Conservation (phyloP, 306 rosid species). For the Lathyrus tuberosus region DNA sequence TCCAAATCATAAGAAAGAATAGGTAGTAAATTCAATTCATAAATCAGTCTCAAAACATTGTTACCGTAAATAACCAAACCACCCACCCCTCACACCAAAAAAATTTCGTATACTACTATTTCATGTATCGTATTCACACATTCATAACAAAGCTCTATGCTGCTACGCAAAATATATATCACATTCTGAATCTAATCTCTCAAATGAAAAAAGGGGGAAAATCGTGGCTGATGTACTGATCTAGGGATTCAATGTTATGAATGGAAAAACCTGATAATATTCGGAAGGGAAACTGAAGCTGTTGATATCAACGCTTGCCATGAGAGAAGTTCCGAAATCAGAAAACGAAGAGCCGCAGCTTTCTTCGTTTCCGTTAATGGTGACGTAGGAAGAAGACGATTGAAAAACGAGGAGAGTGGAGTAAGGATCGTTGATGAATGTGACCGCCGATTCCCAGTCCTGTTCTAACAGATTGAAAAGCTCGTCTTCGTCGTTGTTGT, state of each 20-base stretch:
- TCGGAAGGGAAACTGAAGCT: constrained; percentile 11
- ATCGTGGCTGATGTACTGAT: not conserved
- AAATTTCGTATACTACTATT: not conserved
- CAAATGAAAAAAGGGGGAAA: not conserved
- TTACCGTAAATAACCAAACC: no score
- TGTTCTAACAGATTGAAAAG: not conserved
- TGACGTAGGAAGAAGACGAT: constrained; percentile 63
- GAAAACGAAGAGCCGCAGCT: constrained; percentile 82
- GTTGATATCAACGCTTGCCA: constrained; percentile 62
- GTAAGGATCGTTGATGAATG: constrained; percentile 61
- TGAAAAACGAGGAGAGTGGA: constrained; percentile 49
- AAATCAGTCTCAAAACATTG: no score
- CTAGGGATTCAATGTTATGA: not conserved
- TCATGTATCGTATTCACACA: not conserved
- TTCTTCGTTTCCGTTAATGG: constrained; percentile 80
- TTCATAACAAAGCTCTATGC: not conserved
- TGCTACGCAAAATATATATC: not conserved
- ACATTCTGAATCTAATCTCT: not conserved
- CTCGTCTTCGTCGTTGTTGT: not conserved
- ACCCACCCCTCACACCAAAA: not conserved
- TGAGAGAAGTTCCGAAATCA: constrained; percentile 62
- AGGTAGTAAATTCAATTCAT: no score
- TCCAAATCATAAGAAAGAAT: no score
- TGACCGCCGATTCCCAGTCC: constrained; percentile 28
- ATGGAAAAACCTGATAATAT: not conserved